These are phyloP conservation scores for Juncus effusus DNA, from an alignment of 176 grass and related monocot species.

Conservation along the genomic window DNA sequence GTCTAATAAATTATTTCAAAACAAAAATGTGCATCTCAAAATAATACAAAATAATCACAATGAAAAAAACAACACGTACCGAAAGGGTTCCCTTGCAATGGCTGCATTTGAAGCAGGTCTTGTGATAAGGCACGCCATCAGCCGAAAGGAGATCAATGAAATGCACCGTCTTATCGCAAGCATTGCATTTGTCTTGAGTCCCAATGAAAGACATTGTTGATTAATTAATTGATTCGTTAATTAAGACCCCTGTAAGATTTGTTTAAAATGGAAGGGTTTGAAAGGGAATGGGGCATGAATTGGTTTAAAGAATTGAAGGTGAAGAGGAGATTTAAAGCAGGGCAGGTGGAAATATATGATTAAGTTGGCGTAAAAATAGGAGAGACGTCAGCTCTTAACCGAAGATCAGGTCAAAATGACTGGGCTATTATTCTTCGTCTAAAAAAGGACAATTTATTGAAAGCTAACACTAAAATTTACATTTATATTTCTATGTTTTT, in stretches of 20 bases:
- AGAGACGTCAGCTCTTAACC: constrained; percentile 32
- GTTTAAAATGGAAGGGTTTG: constrained; percentile 12
- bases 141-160: constrained; percentile 94
- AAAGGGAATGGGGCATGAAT: neutral
- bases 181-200: constrained; percentile 92
- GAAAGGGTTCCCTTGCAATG: constrained; percentile 93
- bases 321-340: constrained; percentile 9
- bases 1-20: no score
- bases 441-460: no score
- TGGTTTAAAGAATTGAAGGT: neutral
- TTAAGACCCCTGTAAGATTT: no score
- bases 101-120: constrained; percentile 94
- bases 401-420: constrained; percentile 44
- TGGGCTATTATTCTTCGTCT: no score
- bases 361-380: constrained; percentile 23
- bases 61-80: constrained; percentile 28
- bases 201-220: constrained; percentile 92
- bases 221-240: neutral
- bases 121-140: constrained; percentile 69
- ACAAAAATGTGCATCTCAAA: neutral
- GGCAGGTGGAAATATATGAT: constrained; percentile 7
- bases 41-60: neutral
- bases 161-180: constrained; percentile 92
- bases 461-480: no score
- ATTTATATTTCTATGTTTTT: no score